Conservation (phyloP, 2,329 filamentous ascomycete species). For the Cladosporium sp. region DNA sequence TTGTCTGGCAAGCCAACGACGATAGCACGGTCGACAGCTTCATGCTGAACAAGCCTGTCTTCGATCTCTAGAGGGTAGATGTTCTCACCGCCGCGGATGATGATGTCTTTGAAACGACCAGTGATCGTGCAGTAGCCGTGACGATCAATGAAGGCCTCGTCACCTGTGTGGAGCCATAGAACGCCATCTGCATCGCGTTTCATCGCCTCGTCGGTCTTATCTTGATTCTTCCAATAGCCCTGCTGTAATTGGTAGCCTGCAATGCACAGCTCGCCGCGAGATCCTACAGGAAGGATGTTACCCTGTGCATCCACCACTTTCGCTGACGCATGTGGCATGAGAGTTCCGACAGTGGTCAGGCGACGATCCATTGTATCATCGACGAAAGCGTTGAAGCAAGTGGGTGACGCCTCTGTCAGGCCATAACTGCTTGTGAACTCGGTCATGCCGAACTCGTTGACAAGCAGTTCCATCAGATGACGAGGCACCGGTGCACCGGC, state of each 20-base stretch:
- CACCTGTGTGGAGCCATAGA: slow-evolving; percentile 65
- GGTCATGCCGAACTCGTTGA: slow-evolving; percentile 68
- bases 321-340: slow-evolving; percentile 68
- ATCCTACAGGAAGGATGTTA: slow-evolving; percentile 62
- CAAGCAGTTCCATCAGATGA: slow-evolving; percentile 68
- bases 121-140: slow-evolving; percentile 38
- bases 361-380: slow-evolving; percentile 64
- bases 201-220: slow-evolving; percentile 70
- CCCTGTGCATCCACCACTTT: slow-evolving; percentile 72
- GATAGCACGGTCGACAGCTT: slow-evolving; percentile 24
- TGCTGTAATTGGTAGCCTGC: slow-evolving; percentile 71
- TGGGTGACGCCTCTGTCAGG: slow-evolving; percentile 73
- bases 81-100: slow-evolving; percentile 61
- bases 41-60: slow-evolving; percentile 25
- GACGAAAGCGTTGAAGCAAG: slow-evolving; percentile 75
- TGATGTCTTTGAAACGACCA: slow-evolving; percentile 31
- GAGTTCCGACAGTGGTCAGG: slow-evolving; percentile 67
- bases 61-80: slow-evolving; percentile 41
- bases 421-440: slow-evolving; percentile 59
- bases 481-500: slow-evolving; percentile 73
- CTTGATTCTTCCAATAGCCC: slow-evolving; percentile 62
- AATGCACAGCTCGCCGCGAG: slow-evolving; percentile 70
- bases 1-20: slow-evolving; percentile 29
- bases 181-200: slow-evolving; percentile 33
- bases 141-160: slow-evolving; percentile 48